Evolutionary conservation across 2,329 filamentous ascomycete genomes (phyloP).

Genomic region (Trichoderma sp.): DNA sequence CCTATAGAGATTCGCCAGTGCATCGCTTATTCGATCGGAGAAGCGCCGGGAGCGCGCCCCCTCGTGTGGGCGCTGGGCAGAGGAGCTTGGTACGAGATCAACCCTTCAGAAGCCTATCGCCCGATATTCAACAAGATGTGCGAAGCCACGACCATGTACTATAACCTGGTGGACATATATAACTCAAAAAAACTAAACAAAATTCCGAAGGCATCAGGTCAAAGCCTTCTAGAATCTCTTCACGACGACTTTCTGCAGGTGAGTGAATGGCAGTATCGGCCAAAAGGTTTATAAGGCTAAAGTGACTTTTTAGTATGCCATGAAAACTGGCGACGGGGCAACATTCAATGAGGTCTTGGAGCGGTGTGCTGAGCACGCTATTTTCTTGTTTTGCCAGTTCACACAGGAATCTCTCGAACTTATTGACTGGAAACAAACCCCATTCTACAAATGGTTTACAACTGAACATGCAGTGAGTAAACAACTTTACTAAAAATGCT

Average conservation of each 20-base stretch:
- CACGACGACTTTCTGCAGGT: constrained; percentile 39
- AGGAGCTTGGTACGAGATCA: constrained; percentile 71
- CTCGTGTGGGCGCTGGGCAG: constrained; percentile 64
- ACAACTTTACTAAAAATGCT: not conserved
- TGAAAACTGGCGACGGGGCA: constrained; percentile 56
- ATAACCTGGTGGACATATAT: constrained; percentile 64
- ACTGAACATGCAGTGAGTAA: constrained; percentile 46
- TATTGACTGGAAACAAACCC: constrained; percentile 50
- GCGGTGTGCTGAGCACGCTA: constrained; percentile 53
- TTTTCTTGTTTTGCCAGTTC: constrained; percentile 59
- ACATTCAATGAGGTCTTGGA: constrained; percentile 54
- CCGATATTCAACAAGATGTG: constrained; percentile 62
- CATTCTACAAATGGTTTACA: constrained; percentile 55
- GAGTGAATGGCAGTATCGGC: not conserved
- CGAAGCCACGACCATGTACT: constrained; percentile 67
- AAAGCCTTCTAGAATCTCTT: constrained; percentile 29
- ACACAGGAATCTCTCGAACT: constrained; percentile 42
- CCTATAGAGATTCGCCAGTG: constrained; percentile 60
- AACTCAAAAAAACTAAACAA: constrained; percentile 38
- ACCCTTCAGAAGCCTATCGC: constrained; percentile 61
- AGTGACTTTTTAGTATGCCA: constrained; percentile 49
- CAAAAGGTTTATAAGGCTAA: not conserved
- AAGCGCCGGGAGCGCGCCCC: constrained; percentile 54
- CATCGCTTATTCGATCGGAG: constrained; percentile 57
- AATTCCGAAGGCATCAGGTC: constrained; percentile 37